Conservation (phyloP, 2,329 filamentous ascomycete species). For the Dactylella cylindrospora region DNA sequence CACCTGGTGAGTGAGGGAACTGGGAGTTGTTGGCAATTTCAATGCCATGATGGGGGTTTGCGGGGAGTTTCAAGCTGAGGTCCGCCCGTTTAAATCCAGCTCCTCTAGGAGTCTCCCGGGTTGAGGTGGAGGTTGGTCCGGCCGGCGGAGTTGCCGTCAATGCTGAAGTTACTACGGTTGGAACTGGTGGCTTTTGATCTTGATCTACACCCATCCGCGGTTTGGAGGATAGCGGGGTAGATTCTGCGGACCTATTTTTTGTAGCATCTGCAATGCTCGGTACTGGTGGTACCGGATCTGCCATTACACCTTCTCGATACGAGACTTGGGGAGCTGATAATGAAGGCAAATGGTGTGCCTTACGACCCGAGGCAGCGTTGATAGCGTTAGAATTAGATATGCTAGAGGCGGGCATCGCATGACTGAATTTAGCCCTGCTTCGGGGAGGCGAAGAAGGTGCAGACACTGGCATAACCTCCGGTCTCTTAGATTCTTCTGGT, state of each 20-base stretch:
- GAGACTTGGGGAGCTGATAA: conserved; percentile 33
- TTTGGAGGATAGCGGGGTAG: conserved; percentile 24
- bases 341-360: conserved; percentile 33
- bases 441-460: conserved; percentile 41
- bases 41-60: conserved; percentile 31
- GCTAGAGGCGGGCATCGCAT: conserved; percentile 35
- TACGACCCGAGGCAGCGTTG: conserved; percentile 24
- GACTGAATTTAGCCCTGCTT: conserved; percentile 23
- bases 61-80: conserved; percentile 37
- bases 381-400: conserved; percentile 30
- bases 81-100: conserved; percentile 39
- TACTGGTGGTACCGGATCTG: conserved; percentile 33
- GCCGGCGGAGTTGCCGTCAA: conserved; percentile 17
- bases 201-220: conserved; percentile 18
- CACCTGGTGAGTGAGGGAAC: conserved; percentile 35
- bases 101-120: conserved; percentile 35
- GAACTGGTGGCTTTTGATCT: conserved; percentile 33
- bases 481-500: conserved; percentile 22
- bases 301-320: conserved; percentile 30
- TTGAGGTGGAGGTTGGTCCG: conserved; percentile 12
- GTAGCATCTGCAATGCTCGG: conserved; percentile 26
- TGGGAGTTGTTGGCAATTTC: conserved; percentile 27
- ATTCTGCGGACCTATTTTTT: conserved; percentile 31
- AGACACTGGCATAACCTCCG: conserved; percentile 21
- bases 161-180: conserved; percentile 20